Evolutionary conservation across 495 filamentous ascomycete species (phyloP).

Genomic region (Penicillium argentinense): DNA sequence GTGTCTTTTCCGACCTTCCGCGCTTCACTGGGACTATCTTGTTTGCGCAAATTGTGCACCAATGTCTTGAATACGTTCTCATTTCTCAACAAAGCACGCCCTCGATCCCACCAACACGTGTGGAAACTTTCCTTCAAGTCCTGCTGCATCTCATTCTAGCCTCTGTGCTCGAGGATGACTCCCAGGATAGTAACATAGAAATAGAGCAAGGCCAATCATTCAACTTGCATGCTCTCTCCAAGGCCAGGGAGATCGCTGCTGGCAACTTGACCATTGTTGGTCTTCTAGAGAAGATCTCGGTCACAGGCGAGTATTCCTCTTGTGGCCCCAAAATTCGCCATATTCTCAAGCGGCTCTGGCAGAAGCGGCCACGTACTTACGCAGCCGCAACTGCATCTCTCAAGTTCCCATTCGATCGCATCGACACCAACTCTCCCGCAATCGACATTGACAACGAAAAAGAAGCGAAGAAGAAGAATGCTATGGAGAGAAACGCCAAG

Average conservation of each 20-base stretch:
- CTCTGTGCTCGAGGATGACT: constrained; percentile 77
- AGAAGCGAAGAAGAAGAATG: constrained; percentile 84
- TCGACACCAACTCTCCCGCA: constrained; percentile 58
- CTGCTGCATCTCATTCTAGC: constrained; percentile 83
- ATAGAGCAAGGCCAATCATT: constrained; percentile 59
- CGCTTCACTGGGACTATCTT: constrained; percentile 77
- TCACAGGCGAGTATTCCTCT: constrained; percentile 69
- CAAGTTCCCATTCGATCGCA: constrained; percentile 51
- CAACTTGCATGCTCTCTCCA: constrained; percentile 64
- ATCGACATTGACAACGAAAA: constrained; percentile 66
- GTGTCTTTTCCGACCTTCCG: constrained; percentile 71
- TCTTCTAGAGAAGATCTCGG: constrained; percentile 70
- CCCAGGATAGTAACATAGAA: constrained; percentile 54
- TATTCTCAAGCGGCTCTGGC: constrained; percentile 82
- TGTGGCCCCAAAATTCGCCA: constrained; percentile 83
- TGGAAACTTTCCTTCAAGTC: constrained; percentile 90
- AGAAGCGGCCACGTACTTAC: constrained; percentile 72
- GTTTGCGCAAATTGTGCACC: constrained; percentile 89
- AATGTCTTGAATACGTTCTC: constrained; percentile 76
- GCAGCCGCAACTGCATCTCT: constrained; percentile 55
- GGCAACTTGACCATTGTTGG: constrained; percentile 65
- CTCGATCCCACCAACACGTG: constrained; percentile 70
- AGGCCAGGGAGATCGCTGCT: constrained; percentile 56
- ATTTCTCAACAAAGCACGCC: constrained; percentile 64
- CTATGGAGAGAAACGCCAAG: constrained; percentile 80